These are phyloP conservation scores for Cudoniella acicularis DNA, from an alignment of 495 filamentous ascomycete species.

Conservation along the genomic window DNA sequence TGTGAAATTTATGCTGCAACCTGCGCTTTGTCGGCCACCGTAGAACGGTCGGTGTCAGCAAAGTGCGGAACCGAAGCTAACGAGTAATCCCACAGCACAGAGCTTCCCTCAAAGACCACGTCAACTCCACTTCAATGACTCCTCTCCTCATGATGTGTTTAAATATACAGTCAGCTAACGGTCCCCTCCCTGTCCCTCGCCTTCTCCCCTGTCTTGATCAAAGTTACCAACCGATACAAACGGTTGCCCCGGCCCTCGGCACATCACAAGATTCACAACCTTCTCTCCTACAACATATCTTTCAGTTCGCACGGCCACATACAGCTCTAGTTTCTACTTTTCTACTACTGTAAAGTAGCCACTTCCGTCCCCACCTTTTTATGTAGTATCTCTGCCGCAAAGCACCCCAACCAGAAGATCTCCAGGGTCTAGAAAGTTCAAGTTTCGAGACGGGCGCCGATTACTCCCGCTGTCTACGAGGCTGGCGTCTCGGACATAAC, in stretches of 20 bases:
- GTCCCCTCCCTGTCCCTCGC: not conserved
- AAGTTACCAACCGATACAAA: not conserved
- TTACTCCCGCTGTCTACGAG: slow-evolving; percentile 4
- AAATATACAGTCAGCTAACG: slow-evolving; percentile 6
- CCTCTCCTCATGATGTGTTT: slow-evolving; percentile 11
- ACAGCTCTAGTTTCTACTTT: not conserved
- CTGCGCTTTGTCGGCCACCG: not conserved
- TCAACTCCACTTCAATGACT: slow-evolving; percentile 6
- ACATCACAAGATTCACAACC: not conserved
- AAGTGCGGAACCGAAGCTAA: not conserved
- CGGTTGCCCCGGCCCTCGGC: not conserved
- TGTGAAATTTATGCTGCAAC: slow-evolving; percentile 7
- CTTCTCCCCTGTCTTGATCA: not conserved
- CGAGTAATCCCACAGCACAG: not conserved
- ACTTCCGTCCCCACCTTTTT: not conserved
- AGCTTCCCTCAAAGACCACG: not conserved
- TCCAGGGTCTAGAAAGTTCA: slow-evolving; percentile 7
- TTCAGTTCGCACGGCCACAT: not conserved
- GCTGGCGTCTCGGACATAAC: slow-evolving; percentile 19
- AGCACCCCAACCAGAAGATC: not conserved
- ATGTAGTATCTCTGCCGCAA: not conserved
- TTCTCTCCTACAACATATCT: not conserved
- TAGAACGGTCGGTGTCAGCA: slow-evolving; percentile 6
- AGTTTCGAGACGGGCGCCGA: slow-evolving; percentile 2
- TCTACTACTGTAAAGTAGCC: not conserved